A percentile compares a stretch with the other conserved stretches of the same genome.
These are phyloP conservation scores for Chaetomium sp. DNA, from an alignment of 2,329 filamentous ascomycete species.

Conservation along the genomic window DNA sequence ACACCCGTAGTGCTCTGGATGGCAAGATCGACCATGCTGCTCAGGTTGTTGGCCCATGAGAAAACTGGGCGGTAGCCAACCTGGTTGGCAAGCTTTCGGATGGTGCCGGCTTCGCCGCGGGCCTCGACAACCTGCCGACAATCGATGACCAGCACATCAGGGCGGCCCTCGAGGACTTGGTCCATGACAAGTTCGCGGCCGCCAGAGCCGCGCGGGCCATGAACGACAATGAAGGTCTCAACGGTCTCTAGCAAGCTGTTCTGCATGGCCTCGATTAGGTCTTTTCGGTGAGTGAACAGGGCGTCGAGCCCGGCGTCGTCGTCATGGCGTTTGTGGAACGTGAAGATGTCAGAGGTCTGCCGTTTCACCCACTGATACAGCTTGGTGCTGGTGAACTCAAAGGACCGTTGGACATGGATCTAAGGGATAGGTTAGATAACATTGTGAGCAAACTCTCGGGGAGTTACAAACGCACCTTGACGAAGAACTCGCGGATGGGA, in stretches of 20 bases:
- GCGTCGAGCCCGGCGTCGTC: constrained; percentile 67
- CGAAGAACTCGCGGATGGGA: constrained; percentile 87
- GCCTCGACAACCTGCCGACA: constrained; percentile 92
- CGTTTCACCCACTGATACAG: constrained; percentile 76
- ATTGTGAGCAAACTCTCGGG: not conserved
- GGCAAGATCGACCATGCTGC: constrained; percentile 84
- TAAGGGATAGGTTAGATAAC: constrained; percentile 9
- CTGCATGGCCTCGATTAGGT: constrained; percentile 73
- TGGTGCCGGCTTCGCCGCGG: constrained; percentile 77
- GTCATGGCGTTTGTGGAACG: constrained; percentile 48
- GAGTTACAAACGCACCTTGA: constrained; percentile 44
- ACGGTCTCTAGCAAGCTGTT: constrained; percentile 82
- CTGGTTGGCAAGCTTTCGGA: constrained; percentile 69
- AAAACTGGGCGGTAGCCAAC: constrained; percentile 93
- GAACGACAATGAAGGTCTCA: constrained; percentile 89
- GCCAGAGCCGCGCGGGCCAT: constrained; percentile 84
- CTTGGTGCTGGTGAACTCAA: constrained; percentile 66
- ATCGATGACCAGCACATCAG: constrained; percentile 77
- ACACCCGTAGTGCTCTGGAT: constrained; percentile 90
- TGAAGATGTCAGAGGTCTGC: constrained; percentile 60
- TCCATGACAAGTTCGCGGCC: constrained; percentile 84
- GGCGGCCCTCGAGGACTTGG: constrained; percentile 68
- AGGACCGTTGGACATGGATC: constrained; percentile 71
- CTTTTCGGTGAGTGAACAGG: constrained; percentile 81
- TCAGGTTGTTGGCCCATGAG: constrained; percentile 92